phyloP scores from a whole-genome alignment of 305 asterid species.

The Ajuga reptans region DNA sequence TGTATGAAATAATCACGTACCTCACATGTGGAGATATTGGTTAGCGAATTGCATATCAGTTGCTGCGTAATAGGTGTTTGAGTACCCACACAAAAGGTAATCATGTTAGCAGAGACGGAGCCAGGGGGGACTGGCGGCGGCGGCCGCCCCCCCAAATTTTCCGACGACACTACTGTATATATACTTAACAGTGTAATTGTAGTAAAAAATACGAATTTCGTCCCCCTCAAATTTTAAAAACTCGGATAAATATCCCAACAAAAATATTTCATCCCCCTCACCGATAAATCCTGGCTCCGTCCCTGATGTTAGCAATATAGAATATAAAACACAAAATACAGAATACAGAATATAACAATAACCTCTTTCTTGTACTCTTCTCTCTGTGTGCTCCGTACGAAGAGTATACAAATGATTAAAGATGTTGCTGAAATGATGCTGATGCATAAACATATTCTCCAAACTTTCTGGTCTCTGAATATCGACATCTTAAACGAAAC shows the following conservation, averaged over 20 bases:
- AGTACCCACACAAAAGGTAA: conserved; percentile 1
- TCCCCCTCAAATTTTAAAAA: too few species aligned
- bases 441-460: conserved; percentile 34
- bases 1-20: conserved; percentile 36
- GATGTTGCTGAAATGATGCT: conserved; percentile 36
- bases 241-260: too few species aligned
- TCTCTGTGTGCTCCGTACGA: conserved; percentile 29
- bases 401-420: conserved; percentile 29
- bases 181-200: too few species aligned
- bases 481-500: conserved; percentile 29
- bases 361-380: conserved; percentile 41
- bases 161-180: too few species aligned
- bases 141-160: too few species aligned
- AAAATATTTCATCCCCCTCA: too few species aligned
- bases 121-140: not conserved
- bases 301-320: too few species aligned
- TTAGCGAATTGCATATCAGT: conserved; percentile 27
- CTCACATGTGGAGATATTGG: conserved; percentile 37
- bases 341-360: not conserved
- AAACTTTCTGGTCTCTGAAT: conserved; percentile 32
- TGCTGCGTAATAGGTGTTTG: conserved; percentile 33
- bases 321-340: too few species aligned
- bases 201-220: too few species aligned
- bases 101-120: not conserved
- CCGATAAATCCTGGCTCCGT: too few species aligned